Evolutionary conservation across 2,329 filamentous ascomycete species (phyloP).

Genomic region (Phialophora expanda): DNA sequence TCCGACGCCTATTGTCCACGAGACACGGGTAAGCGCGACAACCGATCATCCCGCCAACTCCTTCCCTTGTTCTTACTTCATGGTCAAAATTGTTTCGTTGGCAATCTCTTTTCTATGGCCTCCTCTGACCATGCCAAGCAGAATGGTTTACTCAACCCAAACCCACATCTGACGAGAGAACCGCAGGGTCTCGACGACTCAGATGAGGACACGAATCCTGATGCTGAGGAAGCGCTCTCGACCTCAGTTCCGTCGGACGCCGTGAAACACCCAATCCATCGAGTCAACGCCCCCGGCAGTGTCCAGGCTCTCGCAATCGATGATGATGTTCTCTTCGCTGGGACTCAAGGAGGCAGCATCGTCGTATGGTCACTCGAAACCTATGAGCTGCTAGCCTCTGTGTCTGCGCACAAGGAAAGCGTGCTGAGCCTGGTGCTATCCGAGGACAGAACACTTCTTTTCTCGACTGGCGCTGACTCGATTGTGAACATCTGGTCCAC

Average conservation of each 20-base stretch:
- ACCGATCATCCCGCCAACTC: background rate
- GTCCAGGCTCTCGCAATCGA: slow-evolving; percentile 79
- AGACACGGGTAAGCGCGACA: slow-evolving; percentile 10
- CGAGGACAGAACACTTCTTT: slow-evolving; percentile 73
- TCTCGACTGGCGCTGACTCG: slow-evolving; percentile 91
- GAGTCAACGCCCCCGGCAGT: slow-evolving; percentile 37
- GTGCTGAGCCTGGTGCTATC: slow-evolving; percentile 85
- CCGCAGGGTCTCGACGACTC: slow-evolving; percentile 6
- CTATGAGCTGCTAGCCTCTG: slow-evolving; percentile 76
- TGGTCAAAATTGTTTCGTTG: slow-evolving; percentile 4
- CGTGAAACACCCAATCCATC: slow-evolving; percentile 32
- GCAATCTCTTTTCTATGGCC: slow-evolving; percentile 22
- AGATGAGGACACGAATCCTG: slow-evolving; percentile 2
- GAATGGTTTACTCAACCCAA: slow-evolving; percentile 12
- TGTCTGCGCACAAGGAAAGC: slow-evolving; percentile 90
- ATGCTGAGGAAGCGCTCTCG: slow-evolving; percentile 5
- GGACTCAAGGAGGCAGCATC: slow-evolving; percentile 92
- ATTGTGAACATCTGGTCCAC: slow-evolving; percentile 95
- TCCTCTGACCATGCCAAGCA: slow-evolving; percentile 21
- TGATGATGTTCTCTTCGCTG: slow-evolving; percentile 82
- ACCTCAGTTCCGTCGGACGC: background rate
- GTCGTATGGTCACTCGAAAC: slow-evolving; percentile 86
- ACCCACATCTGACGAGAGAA: background rate
- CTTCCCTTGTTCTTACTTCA: slow-evolving; percentile 2
- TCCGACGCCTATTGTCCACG: slow-evolving; percentile 15